Conservation (phyloP, 805 yeast genomes). For the Ogataea nonfermentans region DNA sequence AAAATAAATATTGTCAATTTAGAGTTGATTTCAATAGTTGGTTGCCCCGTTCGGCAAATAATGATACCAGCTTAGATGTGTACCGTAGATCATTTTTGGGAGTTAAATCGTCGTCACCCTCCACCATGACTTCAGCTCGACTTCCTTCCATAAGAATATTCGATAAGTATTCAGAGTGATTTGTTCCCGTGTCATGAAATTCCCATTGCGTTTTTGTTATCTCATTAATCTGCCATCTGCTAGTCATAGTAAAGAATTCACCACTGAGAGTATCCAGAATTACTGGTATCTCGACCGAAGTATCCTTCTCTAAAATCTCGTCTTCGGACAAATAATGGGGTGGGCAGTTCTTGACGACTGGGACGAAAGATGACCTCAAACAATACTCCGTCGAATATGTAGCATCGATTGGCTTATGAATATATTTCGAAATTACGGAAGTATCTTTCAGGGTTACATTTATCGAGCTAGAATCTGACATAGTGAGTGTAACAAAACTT, state of each 20-base stretch:
- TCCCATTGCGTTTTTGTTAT: constrained; percentile 15
- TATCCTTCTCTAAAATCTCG: constrained; percentile 13
- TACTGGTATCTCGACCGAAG: constrained; percentile 1
- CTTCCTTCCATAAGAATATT: constrained; percentile 22
- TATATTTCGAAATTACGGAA: too few relatives aligned
- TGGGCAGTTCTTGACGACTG: too few relatives aligned
- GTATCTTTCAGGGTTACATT: too few relatives aligned
- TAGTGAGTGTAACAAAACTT: too few relatives aligned
- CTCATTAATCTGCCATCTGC: constrained; percentile 16
- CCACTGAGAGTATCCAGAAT: constrained; percentile 2
- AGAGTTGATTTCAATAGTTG: constrained; percentile 15
- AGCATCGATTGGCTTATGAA: too few relatives aligned
- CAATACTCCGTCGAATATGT: too few relatives aligned
- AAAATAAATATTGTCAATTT: not conserved
- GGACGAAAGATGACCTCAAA: too few relatives aligned
- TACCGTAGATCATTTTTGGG: constrained; percentile 26
- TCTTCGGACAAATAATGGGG: not conserved
- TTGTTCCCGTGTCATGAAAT: constrained; percentile 14
- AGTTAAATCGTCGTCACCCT: constrained; percentile 20
- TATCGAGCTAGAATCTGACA: too few relatives aligned
- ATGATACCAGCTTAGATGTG: constrained; percentile 18
- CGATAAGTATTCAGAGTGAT: constrained; percentile 2
- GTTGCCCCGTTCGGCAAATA: constrained; percentile 24
- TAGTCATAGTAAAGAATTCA: constrained; percentile 13
- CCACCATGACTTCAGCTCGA: constrained; percentile 24